These are phyloP conservation scores for Ogataea wickerhamii DNA, from an alignment of 805 yeast species.

Conservation along the genomic window DNA sequence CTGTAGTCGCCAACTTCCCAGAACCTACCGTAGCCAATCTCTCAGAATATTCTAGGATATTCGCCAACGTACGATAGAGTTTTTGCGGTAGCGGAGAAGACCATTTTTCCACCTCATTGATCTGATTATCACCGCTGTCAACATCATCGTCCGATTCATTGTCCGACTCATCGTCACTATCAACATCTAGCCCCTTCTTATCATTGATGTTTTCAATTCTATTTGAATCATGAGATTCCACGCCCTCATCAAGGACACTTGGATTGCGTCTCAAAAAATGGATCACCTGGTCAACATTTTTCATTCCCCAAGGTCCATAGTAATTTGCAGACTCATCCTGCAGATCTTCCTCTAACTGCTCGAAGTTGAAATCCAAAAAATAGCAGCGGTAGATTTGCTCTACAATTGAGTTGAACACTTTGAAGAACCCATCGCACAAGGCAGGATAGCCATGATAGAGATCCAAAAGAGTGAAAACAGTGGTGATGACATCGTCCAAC, in stretches of 20 bases:
- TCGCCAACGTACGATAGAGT: conserved; percentile 55
- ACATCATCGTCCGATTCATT: conserved; percentile 23
- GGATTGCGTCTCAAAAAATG: conserved; percentile 38
- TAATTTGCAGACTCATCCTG: conserved; percentile 25
- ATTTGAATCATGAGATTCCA: conserved; percentile 16
- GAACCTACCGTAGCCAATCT: conserved; percentile 66
- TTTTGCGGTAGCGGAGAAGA: conserved; percentile 58
- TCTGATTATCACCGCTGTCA: conserved; percentile 22
- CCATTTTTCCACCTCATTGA: conserved; percentile 45
- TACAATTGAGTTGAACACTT: conserved; percentile 61
- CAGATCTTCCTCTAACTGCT: conserved; percentile 12
- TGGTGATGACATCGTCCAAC: conserved; percentile 63
- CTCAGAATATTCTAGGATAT: conserved; percentile 67
- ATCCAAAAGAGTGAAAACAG: conserved; percentile 76
- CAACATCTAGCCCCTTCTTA: conserved; percentile 29
- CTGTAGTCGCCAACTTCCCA: conserved; percentile 48
- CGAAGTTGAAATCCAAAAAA: conserved; percentile 29
- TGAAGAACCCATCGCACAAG: conserved; percentile 69
- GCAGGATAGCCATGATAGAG: conserved; percentile 77
- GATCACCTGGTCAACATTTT: conserved; percentile 40
- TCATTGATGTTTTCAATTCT: conserved; percentile 5
- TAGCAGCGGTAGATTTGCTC: conserved; percentile 42
- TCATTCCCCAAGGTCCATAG: conserved; percentile 61
- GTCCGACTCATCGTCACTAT: conserved; percentile 38
- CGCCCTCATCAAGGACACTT: conserved; percentile 24